Percentiles rank a stretch among this genome's conserved stretches.
Evolutionary conservation across 106 monocot species (phyloP).

Genomic region (Cymbidium sinense): DNA sequence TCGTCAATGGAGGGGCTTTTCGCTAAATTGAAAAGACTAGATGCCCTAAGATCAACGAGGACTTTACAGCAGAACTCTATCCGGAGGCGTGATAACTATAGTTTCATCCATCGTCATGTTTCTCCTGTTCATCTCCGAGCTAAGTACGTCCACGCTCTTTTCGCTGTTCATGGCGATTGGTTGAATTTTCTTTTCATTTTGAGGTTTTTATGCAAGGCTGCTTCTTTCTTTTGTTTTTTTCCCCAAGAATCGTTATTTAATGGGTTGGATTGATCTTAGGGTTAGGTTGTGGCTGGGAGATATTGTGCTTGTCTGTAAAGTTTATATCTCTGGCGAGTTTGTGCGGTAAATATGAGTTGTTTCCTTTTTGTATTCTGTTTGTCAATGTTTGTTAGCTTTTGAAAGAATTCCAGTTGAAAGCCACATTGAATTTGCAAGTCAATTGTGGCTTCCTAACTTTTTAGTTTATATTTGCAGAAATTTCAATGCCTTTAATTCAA

Average conservation of each 20-base stretch:
- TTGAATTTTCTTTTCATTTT: not conserved
- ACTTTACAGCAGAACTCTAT: slow-evolving; percentile 85
- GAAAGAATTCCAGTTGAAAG: not conserved
- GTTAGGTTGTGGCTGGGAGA: not conserved
- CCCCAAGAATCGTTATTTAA: not conserved
- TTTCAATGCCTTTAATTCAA: not conserved
- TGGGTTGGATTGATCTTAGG: not conserved
- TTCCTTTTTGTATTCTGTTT: not conserved
- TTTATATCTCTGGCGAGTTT: not conserved
- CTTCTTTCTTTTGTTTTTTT: not conserved
- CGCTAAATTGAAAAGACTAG: slow-evolving; percentile 61
- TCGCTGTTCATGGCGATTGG: not conserved
- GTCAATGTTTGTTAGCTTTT: not conserved
- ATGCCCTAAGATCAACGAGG: slow-evolving; percentile 87
- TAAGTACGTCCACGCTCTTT: slow-evolving; percentile 33
- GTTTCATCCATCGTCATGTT: slow-evolving; percentile 72
- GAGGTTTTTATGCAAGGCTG: not conserved
- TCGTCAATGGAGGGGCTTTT: slow-evolving; percentile 49
- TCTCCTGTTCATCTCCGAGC: slow-evolving; percentile 86
- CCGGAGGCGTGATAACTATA: slow-evolving; percentile 79
- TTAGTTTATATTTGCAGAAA: not conserved
- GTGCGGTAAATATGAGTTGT: not conserved
- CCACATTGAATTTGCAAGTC: not conserved
- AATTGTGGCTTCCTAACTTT: not conserved
- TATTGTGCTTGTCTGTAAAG: not conserved